Evolutionary conservation across 208 protist genomes (phyloP), one percentile per base, ranked within the genome.

Genomic region (Tetramitus jugosus): DNA sequence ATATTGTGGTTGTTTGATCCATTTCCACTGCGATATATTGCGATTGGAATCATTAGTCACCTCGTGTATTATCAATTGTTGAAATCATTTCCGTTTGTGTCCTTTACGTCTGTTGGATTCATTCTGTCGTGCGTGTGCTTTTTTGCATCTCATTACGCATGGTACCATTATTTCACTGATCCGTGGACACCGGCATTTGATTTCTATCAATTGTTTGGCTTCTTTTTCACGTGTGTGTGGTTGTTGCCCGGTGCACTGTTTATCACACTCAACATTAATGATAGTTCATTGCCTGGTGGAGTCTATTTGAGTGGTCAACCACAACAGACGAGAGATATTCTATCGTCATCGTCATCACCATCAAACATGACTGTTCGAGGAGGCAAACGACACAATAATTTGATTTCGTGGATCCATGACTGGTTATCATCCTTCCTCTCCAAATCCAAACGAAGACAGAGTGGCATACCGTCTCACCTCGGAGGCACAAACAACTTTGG

Each of bases 201-300:
- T 33, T 71, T 71, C 23, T 71, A 10, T n/a, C 31, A 71, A 71
- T 46, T 71, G 17, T 69, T 71, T 49, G 64, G 64, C 2, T 71
- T 71, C 33, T 71, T 71, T n/a, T 71, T 71, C n/a, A 71, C 10
- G 43, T 49, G 35, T 71, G 64, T 71, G 8, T 71, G 64, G 64
- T 0, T 71, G 3, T 35, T 40, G n/a, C 64, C 64, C 6, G 4
- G 13, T 45, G 64, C 39, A 49, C 31, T 71, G 10, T 71, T 71
- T 46, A n/a, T 71, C 8, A 71, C 31, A n/a, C 33, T 71, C 6
- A 35, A 8, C 3, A 71, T 71, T 45, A n/a, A n/a, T 35, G 64
- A 71, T 31, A 31, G 43, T 4, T n/a, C 23, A 46, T 46, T 71
- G 3, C 64, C 64, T 10, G 64, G 64, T 33, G 56, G 10, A 56